Base-by-base conservation (phyloP, 176 grass and related monocot genomes). In the Ampelocalamus luodianensis region DNA sequence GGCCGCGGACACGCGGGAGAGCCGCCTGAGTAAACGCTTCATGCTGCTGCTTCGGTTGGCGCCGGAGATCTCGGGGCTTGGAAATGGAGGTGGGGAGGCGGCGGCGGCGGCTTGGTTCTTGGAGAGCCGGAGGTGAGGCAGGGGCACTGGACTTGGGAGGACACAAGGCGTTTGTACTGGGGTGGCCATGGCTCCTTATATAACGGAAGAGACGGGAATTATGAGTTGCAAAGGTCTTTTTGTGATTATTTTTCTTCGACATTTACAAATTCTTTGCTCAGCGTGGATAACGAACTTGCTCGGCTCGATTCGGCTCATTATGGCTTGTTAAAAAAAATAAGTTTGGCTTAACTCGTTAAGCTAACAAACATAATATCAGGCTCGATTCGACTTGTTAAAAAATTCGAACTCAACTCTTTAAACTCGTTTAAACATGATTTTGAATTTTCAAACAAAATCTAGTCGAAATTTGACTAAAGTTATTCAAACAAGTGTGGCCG, bases 1-100 rank as follows among this genome's bases (percentile, higher is more conserved):
- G 44, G 68, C 92, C 16, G 90, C 89, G 38, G 87, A 87, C 77
- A 98, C 96, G 63, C 89, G 92, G 50, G 96, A 98, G 44, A 98
- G 79, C 0, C 89, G 75, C 23, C 89, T 71, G 61, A 98, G 85
- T 0, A 95, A 54, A 56, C 85, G 84, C 89, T 90, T 93, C 96
- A 94, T 91, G 65, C 5, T 9, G n/a, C 4, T 11, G 56, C 74
- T 59, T 34, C 15, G 13, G 36, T 17, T 1, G 42, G 11, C 4
- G 11, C 11, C 14, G 34, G 5, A 43, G 71, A 11, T 1, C 34
- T 40, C 1, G 34, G 7, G 43, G 8, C 3, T 13, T 16, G 23
- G 51, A 43, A 27, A 56, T 39, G 78, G 48, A 17, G 44, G 43
- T 2, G 3, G 9, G 32, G 62, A 62, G 42, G 13, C 1, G 55